Evolutionary conservation across 164 flowering plant genomes (phyloP).

Genomic region (Annona squamosa): DNA sequence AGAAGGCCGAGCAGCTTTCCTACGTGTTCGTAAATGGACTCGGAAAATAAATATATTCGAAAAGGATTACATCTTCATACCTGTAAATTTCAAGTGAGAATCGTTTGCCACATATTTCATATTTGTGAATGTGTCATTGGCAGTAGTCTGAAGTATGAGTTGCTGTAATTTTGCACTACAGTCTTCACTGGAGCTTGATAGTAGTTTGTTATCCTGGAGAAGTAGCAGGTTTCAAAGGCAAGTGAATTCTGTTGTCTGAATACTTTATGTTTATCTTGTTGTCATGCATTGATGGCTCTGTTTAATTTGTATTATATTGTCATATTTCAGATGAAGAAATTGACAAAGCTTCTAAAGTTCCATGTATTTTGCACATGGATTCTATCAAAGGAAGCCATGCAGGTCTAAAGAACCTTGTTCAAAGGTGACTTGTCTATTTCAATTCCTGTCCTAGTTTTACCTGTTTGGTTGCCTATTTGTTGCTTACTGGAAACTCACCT

Average conservation of each 20-base stretch:
- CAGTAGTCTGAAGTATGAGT: neutral
- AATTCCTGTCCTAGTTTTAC: neutral
- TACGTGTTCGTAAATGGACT: slow-evolving; percentile 95
- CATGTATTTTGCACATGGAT: slow-evolving; percentile 96
- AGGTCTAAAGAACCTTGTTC: slow-evolving; percentile 74
- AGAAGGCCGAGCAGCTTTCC: slow-evolving; percentile 88
- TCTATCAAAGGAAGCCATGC: slow-evolving; percentile 85
- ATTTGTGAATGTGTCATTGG: neutral
- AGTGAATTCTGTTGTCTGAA: slow-evolving; percentile 8
- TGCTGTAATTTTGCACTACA: slow-evolving; percentile 24
- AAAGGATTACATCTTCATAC: slow-evolving; percentile 84
- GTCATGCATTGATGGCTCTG: neutral
- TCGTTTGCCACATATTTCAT: neutral
- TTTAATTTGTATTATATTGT: slow-evolving; percentile 7
- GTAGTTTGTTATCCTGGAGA: slow-evolving; percentile 93
- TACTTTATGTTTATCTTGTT: neutral
- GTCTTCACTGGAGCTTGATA: slow-evolving; percentile 94
- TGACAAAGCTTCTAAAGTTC: slow-evolving; percentile 41
- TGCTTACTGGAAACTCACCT: too few species aligned
- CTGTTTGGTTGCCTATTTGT: too few species aligned
- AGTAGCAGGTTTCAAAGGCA: slow-evolving; percentile 50
- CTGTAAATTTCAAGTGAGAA: slow-evolving; percentile 88
- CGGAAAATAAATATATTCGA: slow-evolving; percentile 84
- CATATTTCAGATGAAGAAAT: slow-evolving; percentile 45
- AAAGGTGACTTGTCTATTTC: slow-evolving; percentile 44